These are phyloP conservation scores for Fusarium acutatum DNA, from an alignment of 2,329 filamentous ascomycete species.

Conservation along the genomic window DNA sequence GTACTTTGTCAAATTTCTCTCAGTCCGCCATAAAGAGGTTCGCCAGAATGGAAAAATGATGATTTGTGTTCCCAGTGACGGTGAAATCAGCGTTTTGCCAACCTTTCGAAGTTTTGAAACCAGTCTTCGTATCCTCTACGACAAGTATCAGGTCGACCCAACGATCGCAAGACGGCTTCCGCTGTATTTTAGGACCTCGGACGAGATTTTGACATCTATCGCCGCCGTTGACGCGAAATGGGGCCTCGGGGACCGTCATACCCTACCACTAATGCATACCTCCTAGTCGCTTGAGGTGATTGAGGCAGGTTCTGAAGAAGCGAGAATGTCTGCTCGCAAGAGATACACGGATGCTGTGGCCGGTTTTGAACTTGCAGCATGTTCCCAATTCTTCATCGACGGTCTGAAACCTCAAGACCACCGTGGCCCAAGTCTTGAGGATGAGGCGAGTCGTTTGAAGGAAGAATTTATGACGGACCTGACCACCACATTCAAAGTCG, in stretches of 20 bases:
- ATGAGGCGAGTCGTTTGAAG: rapidly evolving
- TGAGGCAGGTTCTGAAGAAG: rapidly evolving
- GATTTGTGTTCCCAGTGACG: neutral
- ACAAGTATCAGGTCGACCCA: neutral
- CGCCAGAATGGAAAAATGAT: neutral
- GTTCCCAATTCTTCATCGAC: neutral
- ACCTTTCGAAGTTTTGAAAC: neutral
- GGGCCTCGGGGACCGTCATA: rapidly evolving
- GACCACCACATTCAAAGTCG: rapidly evolving
- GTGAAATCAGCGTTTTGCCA: neutral
- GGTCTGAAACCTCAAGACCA: neutral
- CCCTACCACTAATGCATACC: neutral
- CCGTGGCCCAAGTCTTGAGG: rapidly evolving
- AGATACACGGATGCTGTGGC: neutral
- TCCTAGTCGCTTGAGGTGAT: neutral
- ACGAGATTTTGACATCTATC: neutral
- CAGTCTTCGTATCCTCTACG: neutral
- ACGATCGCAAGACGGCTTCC: neutral
- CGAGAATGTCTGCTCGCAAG: neutral
- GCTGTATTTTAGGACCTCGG: neutral
- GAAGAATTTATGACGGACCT: neutral
- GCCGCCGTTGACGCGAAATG: neutral
- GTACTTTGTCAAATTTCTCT: neutral
- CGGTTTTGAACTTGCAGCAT: neutral
- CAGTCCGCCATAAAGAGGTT: neutral